Base-by-base conservation (phyloP, 2,329 filamentous ascomycete genomes). In the Chrysoporthe austroafricana region DNA sequence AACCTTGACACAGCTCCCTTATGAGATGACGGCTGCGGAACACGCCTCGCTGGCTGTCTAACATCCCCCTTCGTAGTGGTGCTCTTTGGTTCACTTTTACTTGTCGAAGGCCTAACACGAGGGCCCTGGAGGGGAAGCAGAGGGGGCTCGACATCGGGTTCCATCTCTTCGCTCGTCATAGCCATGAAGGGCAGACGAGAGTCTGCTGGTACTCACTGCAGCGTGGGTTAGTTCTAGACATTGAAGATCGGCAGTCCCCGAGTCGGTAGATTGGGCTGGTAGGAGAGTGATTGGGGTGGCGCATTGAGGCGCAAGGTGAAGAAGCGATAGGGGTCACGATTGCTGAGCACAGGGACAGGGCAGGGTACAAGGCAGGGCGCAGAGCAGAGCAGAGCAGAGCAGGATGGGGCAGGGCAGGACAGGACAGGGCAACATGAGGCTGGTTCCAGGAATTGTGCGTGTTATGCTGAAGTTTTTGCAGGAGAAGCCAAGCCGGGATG, bases 101-200 rank as follows among this genome's bases (percentile, higher is more conserved):
- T n/a, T 21, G 63, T 42, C 13, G 52, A 16, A 44, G 68, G 66
- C 42, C 50, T 60, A 2, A 63, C 34, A 56, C 68, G 68, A 54
- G 61, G 13, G 44, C 62, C 68, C 48, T 70, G 68, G 39, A 68
- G 66, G 9, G 68, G 68, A 21, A 70, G 68, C 52, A 70, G 39
- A 56, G 68, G 68, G 39, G 68, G 66, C 34, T 70, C 68, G 52
- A 36, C 57, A 56, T 70, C 68, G 39, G 66, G 62, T 43, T 70
- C 68, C 68, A 70, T 70, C 54, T 70, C 68, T 70, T 70, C 65
- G 63, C 68, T 66, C 68, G 68, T 70, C 68, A 70, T 68, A 14
- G 66, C 68, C 63, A 43, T 42, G 56, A 52, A 58, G 65, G 59
- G 68, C 68, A 70, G 68, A 70, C 68, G 59, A 63, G 63, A 64